Evolutionary conservation across 192 early-diverging fungal species (phyloP), one percentile per base, ranked within the genome.

Genomic region (Blastocladiella britannica): DNA sequence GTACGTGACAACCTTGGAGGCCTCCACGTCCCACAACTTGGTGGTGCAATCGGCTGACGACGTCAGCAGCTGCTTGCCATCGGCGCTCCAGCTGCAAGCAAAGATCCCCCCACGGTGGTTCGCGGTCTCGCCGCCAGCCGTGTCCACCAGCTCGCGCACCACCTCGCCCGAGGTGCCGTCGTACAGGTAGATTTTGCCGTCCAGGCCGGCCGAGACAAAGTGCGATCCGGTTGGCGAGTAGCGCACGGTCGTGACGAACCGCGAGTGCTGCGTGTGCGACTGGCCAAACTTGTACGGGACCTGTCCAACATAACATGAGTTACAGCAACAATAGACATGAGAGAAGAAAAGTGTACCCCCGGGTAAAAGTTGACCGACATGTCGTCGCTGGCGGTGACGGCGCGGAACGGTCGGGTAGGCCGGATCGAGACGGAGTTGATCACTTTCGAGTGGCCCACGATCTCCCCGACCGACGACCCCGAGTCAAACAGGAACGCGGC

Each of bases 301-400:
- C n/a, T n/a, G n/a, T n/a, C n/a, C n/a, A n/a, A n/a, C n/a, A n/a
- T n/a, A n/a, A n/a, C n/a, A n/a, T n/a, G n/a, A n/a, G n/a, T n/a
- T n/a, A n/a, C n/a, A n/a, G n/a, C n/a, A n/a, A n/a, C n/a, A n/a
- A n/a, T n/a, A n/a, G n/a, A n/a, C n/a, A n/a, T n/a, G n/a, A n/a
- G n/a, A n/a, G n/a, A n/a, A n/a, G n/a, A n/a, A n/a, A n/a, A n/a
- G n/a, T n/a, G n/a, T n/a, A 88, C 87, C 28, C 94, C 94, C 54
- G 85, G 79, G 65, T 82, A 93, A 59, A 93, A 93, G 51, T 89
- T 85, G 5, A 92, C 80, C 5, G 79, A 79, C 56, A 72, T 79
- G 69, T 97, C 94, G 64, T 97, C 94, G 7, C 85, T 87, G 43
- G 74, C 81, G 29, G 92, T 97, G 20, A 88, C 87, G 7, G 91